Evolutionary conservation across 2,329 filamentous ascomycete species (phyloP).

Genomic region (Trematosphaeria pertusa): DNA sequence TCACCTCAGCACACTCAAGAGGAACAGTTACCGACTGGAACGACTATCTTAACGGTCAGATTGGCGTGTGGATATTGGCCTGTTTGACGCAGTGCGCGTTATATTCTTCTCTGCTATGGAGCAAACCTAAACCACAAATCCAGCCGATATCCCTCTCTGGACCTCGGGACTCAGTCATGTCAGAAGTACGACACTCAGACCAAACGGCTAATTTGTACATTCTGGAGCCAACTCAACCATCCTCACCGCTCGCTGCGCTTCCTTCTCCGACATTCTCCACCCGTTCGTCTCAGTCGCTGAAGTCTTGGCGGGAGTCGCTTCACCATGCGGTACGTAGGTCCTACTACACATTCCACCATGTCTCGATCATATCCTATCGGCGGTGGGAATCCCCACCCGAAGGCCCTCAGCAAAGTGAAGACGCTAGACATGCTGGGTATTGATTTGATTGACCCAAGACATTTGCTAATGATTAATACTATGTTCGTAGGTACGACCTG

Average conservation of each 20-base stretch:
- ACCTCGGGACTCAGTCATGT: conserved; percentile 45
- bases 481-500: too few species aligned
- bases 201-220: conserved; percentile 33
- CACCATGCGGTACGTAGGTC: conserved; percentile 47
- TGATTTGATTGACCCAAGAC: too few species aligned
- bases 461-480: too few species aligned
- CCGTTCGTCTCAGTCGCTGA: conserved; percentile 44
- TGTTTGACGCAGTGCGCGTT: conserved; percentile 38
- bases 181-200: conserved; percentile 36
- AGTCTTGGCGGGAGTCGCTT: conserved; percentile 46
- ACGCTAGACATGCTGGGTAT: too few species aligned
- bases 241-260: conserved; percentile 36
- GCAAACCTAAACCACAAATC: conserved; percentile 22
- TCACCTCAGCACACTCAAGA: conserved; percentile 14
- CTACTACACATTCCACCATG: too few species aligned
- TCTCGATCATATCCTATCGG: too few species aligned
- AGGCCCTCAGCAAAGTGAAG: too few species aligned
- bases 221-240: conserved; percentile 29
- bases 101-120: conserved; percentile 37
- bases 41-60: conserved; percentile 42
- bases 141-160: conserved; percentile 31
- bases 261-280: conserved; percentile 46
- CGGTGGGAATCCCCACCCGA: too few species aligned
- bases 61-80: conserved; percentile 42
- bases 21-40: conserved; percentile 29